Evolutionary conservation across 1,139 yeast genomes (phyloP).

Genomic region (Diutina scorzettiae): DNA sequence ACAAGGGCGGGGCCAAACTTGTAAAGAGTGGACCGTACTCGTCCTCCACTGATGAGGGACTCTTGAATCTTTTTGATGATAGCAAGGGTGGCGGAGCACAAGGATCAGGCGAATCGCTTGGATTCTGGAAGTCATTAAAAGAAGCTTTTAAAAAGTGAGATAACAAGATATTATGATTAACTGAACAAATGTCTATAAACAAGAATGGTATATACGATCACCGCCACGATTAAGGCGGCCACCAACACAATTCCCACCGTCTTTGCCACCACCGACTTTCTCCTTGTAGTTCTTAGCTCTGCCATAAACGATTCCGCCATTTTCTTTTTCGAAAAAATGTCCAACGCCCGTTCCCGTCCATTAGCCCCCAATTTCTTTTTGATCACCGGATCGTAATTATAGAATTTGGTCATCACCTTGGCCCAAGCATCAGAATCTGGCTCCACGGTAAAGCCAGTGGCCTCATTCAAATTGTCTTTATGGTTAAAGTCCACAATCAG

Average conservation of each 20-base stretch:
- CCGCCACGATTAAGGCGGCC: background rate
- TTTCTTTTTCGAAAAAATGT: background rate
- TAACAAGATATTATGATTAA: slow-evolving; percentile 1
- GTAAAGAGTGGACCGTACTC: too few species aligned
- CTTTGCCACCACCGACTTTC: background rate
- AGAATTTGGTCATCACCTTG: background rate
- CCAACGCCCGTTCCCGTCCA: background rate
- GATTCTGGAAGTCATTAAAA: slow-evolving; percentile 5
- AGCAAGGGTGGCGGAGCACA: background rate
- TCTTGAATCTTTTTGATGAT: background rate
- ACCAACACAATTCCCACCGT: background rate
- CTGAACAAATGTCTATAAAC: background rate
- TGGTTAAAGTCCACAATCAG: slow-evolving; percentile 37
- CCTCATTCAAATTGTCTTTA: slow-evolving; percentile 1
- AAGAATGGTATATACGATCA: background rate
- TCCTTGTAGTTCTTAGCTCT: background rate
- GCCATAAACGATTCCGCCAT: background rate
- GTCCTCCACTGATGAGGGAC: background rate
- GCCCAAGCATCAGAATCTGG: background rate
- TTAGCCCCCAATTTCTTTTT: background rate
- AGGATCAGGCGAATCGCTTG: background rate
- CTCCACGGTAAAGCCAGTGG: slow-evolving; percentile 1
- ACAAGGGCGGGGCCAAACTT: background rate
- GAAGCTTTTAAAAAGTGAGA: background rate
- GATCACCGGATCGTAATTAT: background rate